A percentile compares a stretch with the other conserved stretches of the same genome.
Evolutionary conservation across 2,329 filamentous ascomycete genomes (phyloP).

Genomic region (Boeremia lycopersici): DNA sequence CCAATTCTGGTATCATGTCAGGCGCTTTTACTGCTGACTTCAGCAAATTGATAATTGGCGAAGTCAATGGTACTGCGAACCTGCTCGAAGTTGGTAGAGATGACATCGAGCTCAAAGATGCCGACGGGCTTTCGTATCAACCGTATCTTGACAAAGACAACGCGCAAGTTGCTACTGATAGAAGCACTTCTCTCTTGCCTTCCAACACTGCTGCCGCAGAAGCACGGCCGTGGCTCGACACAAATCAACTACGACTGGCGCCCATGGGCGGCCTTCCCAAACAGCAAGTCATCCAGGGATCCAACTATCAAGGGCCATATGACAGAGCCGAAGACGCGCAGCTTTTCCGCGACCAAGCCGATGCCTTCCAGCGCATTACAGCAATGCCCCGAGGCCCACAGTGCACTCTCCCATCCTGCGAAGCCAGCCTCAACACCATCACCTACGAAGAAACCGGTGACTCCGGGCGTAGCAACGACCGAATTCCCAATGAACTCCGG

Average conservation of each 20-base stretch:
- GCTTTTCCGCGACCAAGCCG: slow-evolving; percentile 35
- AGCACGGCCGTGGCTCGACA: slow-evolving; percentile 37
- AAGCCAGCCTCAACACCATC: slow-evolving; percentile 37
- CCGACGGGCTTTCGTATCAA: slow-evolving; percentile 37
- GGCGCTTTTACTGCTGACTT: slow-evolving; percentile 63
- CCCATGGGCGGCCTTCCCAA: slow-evolving; percentile 52
- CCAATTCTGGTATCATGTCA: slow-evolving; percentile 62
- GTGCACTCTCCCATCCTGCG: slow-evolving; percentile 37
- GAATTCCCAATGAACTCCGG: slow-evolving; percentile 50
- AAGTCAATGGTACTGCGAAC: slow-evolving; percentile 61
- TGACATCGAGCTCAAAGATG: slow-evolving; percentile 37
- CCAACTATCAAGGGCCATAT: slow-evolving; percentile 50
- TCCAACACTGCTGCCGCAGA: slow-evolving; percentile 34
- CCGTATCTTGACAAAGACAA: slow-evolving; percentile 25
- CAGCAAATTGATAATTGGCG: slow-evolving; percentile 62
- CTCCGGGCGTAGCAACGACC: slow-evolving; percentile 47
- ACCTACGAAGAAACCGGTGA: slow-evolving; percentile 49
- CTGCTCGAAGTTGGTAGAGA: slow-evolving; percentile 54
- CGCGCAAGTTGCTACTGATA: neutral
- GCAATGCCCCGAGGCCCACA: slow-evolving; percentile 18
- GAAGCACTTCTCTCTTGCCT: neutral
- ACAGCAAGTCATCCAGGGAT: slow-evolving; percentile 54
- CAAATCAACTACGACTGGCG: slow-evolving; percentile 41
- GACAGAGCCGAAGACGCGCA: slow-evolving; percentile 31
- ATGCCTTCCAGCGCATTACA: slow-evolving; percentile 42